Conservation (phyloP, 2,329 filamentous ascomycete genomes). For the Pseudohalonectria lignicola region DNA sequence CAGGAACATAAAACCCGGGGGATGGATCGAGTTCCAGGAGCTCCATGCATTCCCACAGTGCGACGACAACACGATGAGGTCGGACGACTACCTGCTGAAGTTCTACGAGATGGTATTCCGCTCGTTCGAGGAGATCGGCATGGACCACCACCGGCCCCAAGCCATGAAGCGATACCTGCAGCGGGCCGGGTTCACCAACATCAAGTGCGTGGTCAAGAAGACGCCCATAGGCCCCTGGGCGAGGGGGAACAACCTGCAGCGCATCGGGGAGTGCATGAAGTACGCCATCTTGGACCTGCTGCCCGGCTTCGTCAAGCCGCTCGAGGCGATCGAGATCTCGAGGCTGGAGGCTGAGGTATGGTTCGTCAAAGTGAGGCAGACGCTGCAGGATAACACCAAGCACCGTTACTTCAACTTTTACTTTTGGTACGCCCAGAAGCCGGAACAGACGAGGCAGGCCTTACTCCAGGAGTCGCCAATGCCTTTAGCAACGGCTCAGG, state of each 20-base stretch:
- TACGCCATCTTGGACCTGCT: slow-evolving; percentile 23
- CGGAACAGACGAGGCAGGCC: too few relatives aligned
- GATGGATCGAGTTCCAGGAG: slow-evolving; percentile 40
- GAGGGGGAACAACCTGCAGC: slow-evolving; percentile 22
- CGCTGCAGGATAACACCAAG: slow-evolving; percentile 19
- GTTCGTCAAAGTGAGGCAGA: slow-evolving; percentile 17
- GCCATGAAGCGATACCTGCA: slow-evolving; percentile 21
- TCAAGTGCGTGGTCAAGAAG: slow-evolving; percentile 26
- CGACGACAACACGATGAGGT: slow-evolving; percentile 31
- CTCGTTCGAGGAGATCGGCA: slow-evolving; percentile 22
- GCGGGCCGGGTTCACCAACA: slow-evolving; percentile 28
- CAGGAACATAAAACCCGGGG: slow-evolving; percentile 31
- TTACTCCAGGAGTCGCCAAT: too few relatives aligned
- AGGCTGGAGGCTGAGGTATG: slow-evolving; percentile 17
- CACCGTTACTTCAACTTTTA: slow-evolving; percentile 28
- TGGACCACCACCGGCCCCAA: slow-evolving; percentile 17
- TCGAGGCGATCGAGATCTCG: slow-evolving; percentile 21
- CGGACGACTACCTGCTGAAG: slow-evolving; percentile 23
- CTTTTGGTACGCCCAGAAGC: slow-evolving; percentile 28
- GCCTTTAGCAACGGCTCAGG: too few relatives aligned
- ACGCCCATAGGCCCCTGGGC: slow-evolving; percentile 33
- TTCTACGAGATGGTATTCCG: slow-evolving; percentile 15
- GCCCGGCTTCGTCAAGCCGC: slow-evolving; percentile 23
- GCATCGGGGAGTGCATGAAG: slow-evolving; percentile 27
- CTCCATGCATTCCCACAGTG: slow-evolving; percentile 27